Percentiles rank a stretch among this genome's conserved stretches.
phyloP scores from a whole-genome alignment of 192 early-diverging fungal genomes.

The Hyaloraphidium curvatum region DNA sequence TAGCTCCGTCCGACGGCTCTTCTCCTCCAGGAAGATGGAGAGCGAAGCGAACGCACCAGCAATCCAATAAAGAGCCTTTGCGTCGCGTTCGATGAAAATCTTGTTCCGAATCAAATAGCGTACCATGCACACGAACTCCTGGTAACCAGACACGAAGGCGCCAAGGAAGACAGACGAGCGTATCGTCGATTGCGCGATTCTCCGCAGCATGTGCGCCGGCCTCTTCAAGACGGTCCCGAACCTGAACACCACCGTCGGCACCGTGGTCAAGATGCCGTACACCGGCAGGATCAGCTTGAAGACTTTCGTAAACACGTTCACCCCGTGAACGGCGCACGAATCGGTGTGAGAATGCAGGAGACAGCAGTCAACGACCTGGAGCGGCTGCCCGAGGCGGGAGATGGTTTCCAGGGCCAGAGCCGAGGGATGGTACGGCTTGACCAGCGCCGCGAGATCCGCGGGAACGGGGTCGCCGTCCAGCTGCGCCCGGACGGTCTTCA shows the following conservation, averaged over 20 bases:
- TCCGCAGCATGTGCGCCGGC: neutral
- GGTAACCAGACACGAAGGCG: neutral
- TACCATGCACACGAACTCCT: neutral
- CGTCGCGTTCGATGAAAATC: neutral
- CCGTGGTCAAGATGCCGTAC: neutral
- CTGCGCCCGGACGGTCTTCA: neutral
- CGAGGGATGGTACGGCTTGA: neutral
- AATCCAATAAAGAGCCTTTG: neutral
- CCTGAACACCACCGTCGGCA: neutral
- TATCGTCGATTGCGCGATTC: neutral
- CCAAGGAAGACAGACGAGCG: neutral
- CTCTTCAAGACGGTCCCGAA: neutral
- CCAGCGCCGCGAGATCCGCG: neutral
- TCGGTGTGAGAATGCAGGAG: neutral
- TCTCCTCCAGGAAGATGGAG: constrained; percentile 1
- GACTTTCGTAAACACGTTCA: neutral
- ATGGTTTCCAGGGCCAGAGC: neutral
- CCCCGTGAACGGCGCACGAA: neutral
- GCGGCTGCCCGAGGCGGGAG: neutral
- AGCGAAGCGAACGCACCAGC: neutral
- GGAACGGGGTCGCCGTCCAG: neutral
- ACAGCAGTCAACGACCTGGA: neutral
- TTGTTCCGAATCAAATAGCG: neutral
- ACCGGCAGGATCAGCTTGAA: neutral
- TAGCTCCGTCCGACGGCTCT: constrained; percentile 1